phyloP scores from a whole-genome alignment of 208 protist genomes.

The Leishmania mexicana region DNA sequence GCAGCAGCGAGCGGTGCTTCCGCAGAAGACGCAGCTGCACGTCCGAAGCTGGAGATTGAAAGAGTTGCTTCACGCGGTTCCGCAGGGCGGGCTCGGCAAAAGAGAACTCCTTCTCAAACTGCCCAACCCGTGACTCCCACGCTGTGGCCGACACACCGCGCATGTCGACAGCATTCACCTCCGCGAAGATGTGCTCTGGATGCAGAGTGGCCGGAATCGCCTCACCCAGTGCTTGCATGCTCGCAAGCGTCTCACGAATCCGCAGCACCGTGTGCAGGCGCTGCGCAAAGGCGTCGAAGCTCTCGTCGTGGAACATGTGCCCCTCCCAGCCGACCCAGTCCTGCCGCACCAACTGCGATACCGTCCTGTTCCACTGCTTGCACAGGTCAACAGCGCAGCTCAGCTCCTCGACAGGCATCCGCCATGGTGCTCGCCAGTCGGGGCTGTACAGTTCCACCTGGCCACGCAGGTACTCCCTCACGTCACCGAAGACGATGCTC shows the following conservation, averaged over 20 bases:
- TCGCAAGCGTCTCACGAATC: slow-evolving; percentile 69
- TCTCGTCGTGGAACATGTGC: slow-evolving; percentile 73
- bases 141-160: slow-evolving; percentile 32
- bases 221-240: slow-evolving; percentile 41
- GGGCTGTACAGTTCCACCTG: slow-evolving; percentile 72
- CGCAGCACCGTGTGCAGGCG: slow-evolving; percentile 72
- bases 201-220: slow-evolving; percentile 50
- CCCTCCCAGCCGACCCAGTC: slow-evolving; percentile 84
- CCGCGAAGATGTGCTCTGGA: slow-evolving; percentile 81
- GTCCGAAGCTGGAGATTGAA: slow-evolving; percentile 36
- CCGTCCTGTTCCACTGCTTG: slow-evolving; percentile 68
- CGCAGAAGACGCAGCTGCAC: slow-evolving; percentile 48
- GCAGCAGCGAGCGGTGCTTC: slow-evolving; percentile 64
- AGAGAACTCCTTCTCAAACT: slow-evolving; percentile 85
- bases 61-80: slow-evolving; percentile 63
- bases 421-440: slow-evolving; percentile 85
- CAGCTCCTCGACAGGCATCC: slow-evolving; percentile 62
- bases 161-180: slow-evolving; percentile 66
- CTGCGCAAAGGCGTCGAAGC: slow-evolving; percentile 58
- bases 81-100: slow-evolving; percentile 81
- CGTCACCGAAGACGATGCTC: slow-evolving; percentile 82
- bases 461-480: slow-evolving; percentile 81
- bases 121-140: slow-evolving; percentile 63
- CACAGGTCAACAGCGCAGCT: slow-evolving; percentile 58
- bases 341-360: slow-evolving; percentile 41